Percentiles rank a stretch among this genome's conserved stretches.
Conservation (phyloP, 495 filamentous ascomycete genomes). For the Hypomontagnella monticulosa region DNA sequence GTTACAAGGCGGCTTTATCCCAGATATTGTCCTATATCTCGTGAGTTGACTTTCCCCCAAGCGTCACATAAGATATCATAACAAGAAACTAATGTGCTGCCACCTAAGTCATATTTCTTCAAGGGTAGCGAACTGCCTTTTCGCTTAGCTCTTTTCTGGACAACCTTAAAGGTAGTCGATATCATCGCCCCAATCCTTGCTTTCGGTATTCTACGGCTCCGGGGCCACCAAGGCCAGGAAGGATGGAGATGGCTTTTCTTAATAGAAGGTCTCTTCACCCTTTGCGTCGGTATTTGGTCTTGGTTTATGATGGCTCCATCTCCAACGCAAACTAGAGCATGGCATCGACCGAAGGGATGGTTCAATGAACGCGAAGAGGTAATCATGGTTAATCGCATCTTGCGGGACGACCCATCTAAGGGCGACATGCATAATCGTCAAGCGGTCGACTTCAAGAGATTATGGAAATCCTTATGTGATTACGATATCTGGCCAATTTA, state of each 20-base stretch:
- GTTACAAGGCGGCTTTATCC: constrained; percentile 71
- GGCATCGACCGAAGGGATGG: constrained; percentile 73
- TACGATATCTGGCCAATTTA: constrained; percentile 80
- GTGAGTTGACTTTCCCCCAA: constrained; percentile 55
- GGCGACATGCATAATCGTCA: constrained; percentile 69
- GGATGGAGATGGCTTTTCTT: constrained; percentile 78
- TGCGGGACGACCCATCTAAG: constrained; percentile 75
- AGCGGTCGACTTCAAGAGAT: constrained; percentile 63
- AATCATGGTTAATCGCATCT: constrained; percentile 77
- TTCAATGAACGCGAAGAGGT: constrained; percentile 68
- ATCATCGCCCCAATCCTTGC: constrained; percentile 70
- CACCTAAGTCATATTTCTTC: constrained; percentile 66
- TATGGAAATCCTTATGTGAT: constrained; percentile 69
- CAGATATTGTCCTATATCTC: constrained; percentile 66
- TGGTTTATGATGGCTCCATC: constrained; percentile 73
- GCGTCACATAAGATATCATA: neutral
- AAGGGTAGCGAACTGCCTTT: constrained; percentile 70
- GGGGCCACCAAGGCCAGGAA: constrained; percentile 59
- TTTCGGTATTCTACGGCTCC: constrained; percentile 71
- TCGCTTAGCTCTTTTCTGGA: constrained; percentile 74
- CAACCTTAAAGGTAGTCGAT: constrained; percentile 62
- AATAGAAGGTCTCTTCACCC: constrained; percentile 59
- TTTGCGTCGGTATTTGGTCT: constrained; percentile 65
- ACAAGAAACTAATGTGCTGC: neutral
- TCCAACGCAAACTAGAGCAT: constrained; percentile 69